Conservation (phyloP, 1,284 basidiomycete species). For the Puccinia polysora region DNA sequence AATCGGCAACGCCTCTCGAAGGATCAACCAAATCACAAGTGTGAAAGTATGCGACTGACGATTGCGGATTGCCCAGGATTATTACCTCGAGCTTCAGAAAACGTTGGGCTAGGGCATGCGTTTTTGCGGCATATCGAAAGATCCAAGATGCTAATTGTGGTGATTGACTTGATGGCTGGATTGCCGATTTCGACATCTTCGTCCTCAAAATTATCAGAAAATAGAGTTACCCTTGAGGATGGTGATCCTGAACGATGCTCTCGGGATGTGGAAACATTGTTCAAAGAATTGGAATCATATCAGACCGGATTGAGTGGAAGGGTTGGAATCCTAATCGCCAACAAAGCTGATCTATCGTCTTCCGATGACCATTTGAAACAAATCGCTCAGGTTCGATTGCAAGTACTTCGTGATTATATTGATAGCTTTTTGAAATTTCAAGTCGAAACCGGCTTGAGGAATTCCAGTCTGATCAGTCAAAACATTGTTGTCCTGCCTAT, state of each 20-base stretch:
- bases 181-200: slow-evolving; percentile 45
- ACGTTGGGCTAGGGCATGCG: slow-evolving; percentile 86
- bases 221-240: neutral
- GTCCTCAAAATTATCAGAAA: neutral
- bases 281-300: slow-evolving; percentile 52
- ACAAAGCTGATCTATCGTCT: slow-evolving; percentile 80
- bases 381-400: slow-evolving; percentile 7
- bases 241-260: slow-evolving; percentile 70
- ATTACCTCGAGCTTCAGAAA: slow-evolving; percentile 74
- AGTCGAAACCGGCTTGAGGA: neutral
- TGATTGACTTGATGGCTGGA: slow-evolving; percentile 74
- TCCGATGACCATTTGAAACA: neutral
- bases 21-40: slow-evolving; percentile 42
- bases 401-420: slow-evolving; percentile 9
- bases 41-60: slow-evolving; percentile 76
- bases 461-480: neutral
- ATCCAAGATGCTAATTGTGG: slow-evolving; percentile 81
- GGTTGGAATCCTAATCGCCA: slow-evolving; percentile 67
- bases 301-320: slow-evolving; percentile 45
- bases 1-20: slow-evolving; percentile 22
- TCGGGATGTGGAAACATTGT: slow-evolving; percentile 67
- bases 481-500: neutral
- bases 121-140: slow-evolving; percentile 92
- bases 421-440: neutral
- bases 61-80: slow-evolving; percentile 97